Percentiles rank a stretch among this genome's conserved stretches.
phyloP scores from a whole-genome alignment of 2,329 filamentous ascomycete genomes.

The Purpureocillium takamizusanense region DNA sequence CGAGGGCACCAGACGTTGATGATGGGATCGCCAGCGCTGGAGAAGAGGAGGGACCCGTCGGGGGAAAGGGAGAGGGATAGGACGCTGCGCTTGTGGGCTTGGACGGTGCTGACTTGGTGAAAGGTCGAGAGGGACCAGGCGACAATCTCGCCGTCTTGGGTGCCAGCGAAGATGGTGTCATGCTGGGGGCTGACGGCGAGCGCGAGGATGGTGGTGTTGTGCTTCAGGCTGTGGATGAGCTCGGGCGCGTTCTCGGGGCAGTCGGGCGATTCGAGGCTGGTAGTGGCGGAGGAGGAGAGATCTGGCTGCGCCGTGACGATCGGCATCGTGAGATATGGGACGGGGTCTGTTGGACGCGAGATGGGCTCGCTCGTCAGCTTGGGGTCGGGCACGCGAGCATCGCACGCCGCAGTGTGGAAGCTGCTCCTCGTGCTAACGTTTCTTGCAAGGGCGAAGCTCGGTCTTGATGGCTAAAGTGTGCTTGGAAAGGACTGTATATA shows the following conservation, averaged over 20 bases:
- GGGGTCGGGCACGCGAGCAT: too few species aligned
- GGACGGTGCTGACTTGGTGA: conserved; percentile 66
- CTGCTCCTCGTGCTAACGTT: too few species aligned
- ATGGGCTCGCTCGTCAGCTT: background rate
- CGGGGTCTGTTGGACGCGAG: too few species aligned
- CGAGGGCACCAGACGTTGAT: conserved; percentile 87
- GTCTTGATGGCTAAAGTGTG: too few species aligned
- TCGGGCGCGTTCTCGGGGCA: conserved; percentile 35
- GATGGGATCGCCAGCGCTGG: conserved; percentile 85
- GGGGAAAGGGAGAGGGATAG: conserved; percentile 74
- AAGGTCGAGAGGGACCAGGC: conserved; percentile 88
- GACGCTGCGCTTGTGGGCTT: conserved; percentile 87
- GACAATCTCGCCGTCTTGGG: conserved; percentile 87
- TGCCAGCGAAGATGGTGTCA: conserved; percentile 80
- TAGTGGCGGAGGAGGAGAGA: conserved; percentile 6
- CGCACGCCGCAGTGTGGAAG: too few species aligned
- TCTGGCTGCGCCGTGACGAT: conserved; percentile 5
- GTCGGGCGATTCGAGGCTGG: conserved; percentile 9
- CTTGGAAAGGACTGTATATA: too few species aligned
- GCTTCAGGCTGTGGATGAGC: conserved; percentile 64
- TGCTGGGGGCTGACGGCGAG: conserved; percentile 71
- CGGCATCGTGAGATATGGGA: conserved; percentile 4
- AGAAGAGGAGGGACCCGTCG: conserved; percentile 72
- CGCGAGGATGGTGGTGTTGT: conserved; percentile 72
- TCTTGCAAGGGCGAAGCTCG: too few species aligned